Percentiles rank a stretch among this genome's conserved stretches.
Conservation (phyloP, 2,329 filamentous ascomycete genomes). For the Diplodia mutila region DNA sequence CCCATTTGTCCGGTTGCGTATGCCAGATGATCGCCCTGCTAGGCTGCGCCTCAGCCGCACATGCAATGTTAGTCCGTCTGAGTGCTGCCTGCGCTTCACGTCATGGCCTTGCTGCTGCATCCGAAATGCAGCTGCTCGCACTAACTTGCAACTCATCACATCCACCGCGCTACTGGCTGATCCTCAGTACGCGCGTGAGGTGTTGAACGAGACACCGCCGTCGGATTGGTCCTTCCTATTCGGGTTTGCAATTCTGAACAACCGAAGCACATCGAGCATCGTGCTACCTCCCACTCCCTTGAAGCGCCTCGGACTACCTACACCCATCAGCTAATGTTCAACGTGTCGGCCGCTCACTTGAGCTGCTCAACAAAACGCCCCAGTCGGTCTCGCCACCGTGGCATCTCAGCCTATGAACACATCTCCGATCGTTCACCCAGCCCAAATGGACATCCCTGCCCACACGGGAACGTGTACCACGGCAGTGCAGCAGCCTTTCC, state of each 20-base stretch:
- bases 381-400: not conserved
- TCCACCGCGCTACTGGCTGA: not conserved
- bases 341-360: not conserved
- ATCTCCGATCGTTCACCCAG: not conserved
- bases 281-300: not conserved
- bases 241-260: not conserved
- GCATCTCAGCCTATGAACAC: not conserved
- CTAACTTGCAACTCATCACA: no score
- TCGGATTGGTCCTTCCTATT: not conserved
- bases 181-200: not conserved
- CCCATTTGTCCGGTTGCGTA: conserved; percentile 7
- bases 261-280: not conserved
- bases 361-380: not conserved
- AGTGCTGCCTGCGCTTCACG: not conserved
- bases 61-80: not conserved
- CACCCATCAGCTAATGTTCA: not conserved
- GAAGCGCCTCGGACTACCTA: not conserved
- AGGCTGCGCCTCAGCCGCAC: conserved; percentile 18
- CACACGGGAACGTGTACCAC: not conserved
- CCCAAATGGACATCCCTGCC: not conserved
- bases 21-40: conserved; percentile 2
- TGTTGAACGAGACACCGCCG: not conserved
- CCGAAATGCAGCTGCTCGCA: not conserved
- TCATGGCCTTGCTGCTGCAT: not conserved
- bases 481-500: not conserved